phyloP scores from a whole-genome alignment of 768 basidiomycete species.

The Russula dissimulans region DNA sequence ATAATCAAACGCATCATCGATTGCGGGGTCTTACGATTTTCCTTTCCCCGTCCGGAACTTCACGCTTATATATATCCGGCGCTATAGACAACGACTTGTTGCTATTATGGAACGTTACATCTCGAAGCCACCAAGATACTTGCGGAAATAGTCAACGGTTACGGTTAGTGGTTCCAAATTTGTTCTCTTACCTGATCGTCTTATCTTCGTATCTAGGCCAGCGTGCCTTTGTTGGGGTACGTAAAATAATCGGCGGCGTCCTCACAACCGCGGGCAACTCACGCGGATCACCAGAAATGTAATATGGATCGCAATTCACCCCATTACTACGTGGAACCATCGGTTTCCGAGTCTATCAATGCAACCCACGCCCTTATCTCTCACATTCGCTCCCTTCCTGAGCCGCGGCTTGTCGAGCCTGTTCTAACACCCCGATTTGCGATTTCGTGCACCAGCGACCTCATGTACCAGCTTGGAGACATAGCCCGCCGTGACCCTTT shows the following conservation, averaged over 20 bases:
- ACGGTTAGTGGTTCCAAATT: conserved; percentile 34
- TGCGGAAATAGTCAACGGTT: conserved; percentile 59
- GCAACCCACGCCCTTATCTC: conserved; percentile 57
- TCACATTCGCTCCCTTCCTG: conserved; percentile 52
- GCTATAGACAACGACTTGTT: conserved; percentile 85
- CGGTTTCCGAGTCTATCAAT: conserved; percentile 45
- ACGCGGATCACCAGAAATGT: conserved; percentile 50
- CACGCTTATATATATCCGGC: not conserved
- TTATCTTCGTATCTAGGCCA: conserved; percentile 42
- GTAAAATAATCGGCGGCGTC: conserved; percentile 23
- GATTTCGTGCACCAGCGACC: conserved; percentile 70
- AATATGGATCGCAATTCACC: conserved; percentile 79
- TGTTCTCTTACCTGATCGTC: not conserved
- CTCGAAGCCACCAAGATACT: conserved; percentile 71
- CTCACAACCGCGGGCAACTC: not conserved
- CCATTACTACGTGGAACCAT: conserved; percentile 59
- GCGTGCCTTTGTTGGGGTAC: conserved; percentile 76
- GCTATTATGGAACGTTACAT: conserved; percentile 83
- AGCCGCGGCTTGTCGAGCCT: conserved; percentile 69
- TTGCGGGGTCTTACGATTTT: conserved; percentile 51
- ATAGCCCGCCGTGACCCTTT: conserved; percentile 50
- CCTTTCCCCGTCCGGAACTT: not conserved
- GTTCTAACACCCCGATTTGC: conserved; percentile 96
- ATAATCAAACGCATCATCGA: conserved; percentile 67
- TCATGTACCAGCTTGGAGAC: conserved; percentile 52